Evolutionary conservation across 2,329 filamentous ascomycete species (phyloP), one percentile per base, ranked within the genome.

Genomic region (Zymoseptoria passerinii): DNA sequence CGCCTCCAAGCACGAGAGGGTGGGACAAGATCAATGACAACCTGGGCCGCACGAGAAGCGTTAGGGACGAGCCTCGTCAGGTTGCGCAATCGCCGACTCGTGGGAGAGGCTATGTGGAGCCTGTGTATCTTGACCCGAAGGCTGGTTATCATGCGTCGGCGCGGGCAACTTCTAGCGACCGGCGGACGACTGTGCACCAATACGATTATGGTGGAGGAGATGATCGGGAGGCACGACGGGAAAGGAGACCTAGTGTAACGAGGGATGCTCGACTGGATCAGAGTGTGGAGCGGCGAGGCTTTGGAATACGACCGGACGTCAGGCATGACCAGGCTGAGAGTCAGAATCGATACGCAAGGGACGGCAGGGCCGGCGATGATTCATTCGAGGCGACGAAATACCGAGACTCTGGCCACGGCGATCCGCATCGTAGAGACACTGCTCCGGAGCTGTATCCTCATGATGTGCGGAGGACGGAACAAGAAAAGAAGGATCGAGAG

Each of bases 1-100:
- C 87, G 1, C 88, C 88, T 8, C 86, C 86, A 4, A 83, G 85
- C 4, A 88, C 84, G 2, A 79, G 86, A 65, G 87, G 85, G 0
- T 83, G 90, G 63, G 87, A 90, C 65, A 88, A 83, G 72, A 82
- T 89, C 62, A 82, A 82, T 64, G 76, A 81, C 58, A 67, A 66
- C 16, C 56, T 72, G 6, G 69, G 77, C 28, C 73, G 79, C 5
- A 72, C 73, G 0, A 71, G 74, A 50, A 77, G 79, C 54, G 74
- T 79, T 68, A 76, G 81, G 16, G 72, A 80, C 13, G 51, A 53
- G 40, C 55, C 61, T 57, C 50, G 50, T 6, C 63, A 55, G 19
- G 63, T 66, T 49, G 64, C 64, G 23, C 64, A 65, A 52, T 67
- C 69, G 40, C 70, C 67, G 8, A 67, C 61, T 18, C 63, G 68